These are phyloP conservation scores for Wickerhamiella vanderwaltii DNA, from an alignment of 805 yeast genomes.

Conservation along the genomic window DNA sequence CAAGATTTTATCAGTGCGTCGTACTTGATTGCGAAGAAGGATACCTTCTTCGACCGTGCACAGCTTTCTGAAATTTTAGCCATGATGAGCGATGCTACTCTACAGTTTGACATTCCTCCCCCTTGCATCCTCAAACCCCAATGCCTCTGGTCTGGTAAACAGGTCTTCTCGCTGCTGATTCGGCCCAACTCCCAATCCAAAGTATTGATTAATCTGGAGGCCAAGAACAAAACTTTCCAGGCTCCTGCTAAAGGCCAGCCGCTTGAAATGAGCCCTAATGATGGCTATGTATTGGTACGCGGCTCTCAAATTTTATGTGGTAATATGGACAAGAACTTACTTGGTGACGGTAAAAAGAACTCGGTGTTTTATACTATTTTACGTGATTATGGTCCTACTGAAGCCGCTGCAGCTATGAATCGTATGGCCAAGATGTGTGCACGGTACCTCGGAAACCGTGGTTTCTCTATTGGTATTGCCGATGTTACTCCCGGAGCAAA, in stretches of 20 bases:
- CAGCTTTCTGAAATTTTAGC: constrained; percentile 68
- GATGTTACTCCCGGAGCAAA: constrained; percentile 91
- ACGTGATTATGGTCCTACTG: constrained; percentile 93
- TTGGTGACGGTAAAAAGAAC: constrained; percentile 97
- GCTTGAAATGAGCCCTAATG: constrained; percentile 94
- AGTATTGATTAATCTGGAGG: constrained; percentile 82
- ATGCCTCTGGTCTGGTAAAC: constrained; percentile 94
- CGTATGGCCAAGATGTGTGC: constrained; percentile 99
- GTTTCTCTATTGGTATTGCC: constrained; percentile 92
- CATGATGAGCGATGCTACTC: constrained; percentile 90
- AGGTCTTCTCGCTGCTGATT: constrained; percentile 77
- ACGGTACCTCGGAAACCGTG: constrained; percentile 83
- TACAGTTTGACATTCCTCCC: constrained; percentile 87
- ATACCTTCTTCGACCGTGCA: constrained; percentile 82
- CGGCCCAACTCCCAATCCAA: constrained; percentile 66
- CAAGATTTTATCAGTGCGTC: constrained; percentile 99
- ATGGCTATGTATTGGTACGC: constrained; percentile 82
- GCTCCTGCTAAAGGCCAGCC: constrained; percentile 67
- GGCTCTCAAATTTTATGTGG: constrained; percentile 86
- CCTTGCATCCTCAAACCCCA: constrained; percentile 88
- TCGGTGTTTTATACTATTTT: constrained; percentile 91
- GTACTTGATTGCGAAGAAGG: constrained; percentile 82
- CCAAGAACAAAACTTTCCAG: constrained; percentile 78
- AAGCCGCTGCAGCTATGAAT: constrained; percentile 93
- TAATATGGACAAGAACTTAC: constrained; percentile 88